Percentiles rank a stretch among this genome's conserved stretches.
Conservation (phyloP, 345 rosid species). For the Camelina sativa region DNA sequence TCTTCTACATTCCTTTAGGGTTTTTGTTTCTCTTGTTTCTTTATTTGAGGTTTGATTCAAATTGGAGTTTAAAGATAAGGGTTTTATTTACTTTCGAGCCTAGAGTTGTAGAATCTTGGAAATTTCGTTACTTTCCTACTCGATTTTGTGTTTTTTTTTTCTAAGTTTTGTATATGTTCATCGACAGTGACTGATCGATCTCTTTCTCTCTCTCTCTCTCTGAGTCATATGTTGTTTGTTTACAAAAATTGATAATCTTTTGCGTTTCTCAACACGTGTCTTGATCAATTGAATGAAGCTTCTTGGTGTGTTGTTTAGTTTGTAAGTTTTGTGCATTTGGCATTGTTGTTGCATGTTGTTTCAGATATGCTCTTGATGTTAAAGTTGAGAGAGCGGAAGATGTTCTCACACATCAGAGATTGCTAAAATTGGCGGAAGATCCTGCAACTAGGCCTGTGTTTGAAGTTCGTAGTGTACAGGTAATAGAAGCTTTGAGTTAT, state of each 20-base stretch:
- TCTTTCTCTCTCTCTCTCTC: constrained; percentile 17
- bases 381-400: constrained; percentile 98
- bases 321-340: not conserved
- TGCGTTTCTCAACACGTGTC: constrained; percentile 7
- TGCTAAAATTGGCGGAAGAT: constrained; percentile 75
- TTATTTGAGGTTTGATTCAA: not conserved
- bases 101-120: constrained; percentile 6
- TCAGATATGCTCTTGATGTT: constrained; percentile 89
- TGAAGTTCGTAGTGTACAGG: constrained; percentile 92
- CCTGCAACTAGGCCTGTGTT: constrained; percentile 84
- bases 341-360: constrained; percentile 6
- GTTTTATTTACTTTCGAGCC: not conserved
- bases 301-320: not conserved
- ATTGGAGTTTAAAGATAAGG: not conserved
- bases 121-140: not conserved
- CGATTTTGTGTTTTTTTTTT: not conserved
- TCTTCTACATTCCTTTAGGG: constrained; percentile 18
- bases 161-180: constrained; percentile 25
- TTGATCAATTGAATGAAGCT: constrained; percentile 17
- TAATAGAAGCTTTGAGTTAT: constrained; percentile 15
- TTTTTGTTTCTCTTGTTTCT: not conserved
- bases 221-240: not conserved
- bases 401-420: constrained; percentile 77
- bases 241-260: constrained; percentile 1
- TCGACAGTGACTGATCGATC: constrained; percentile 25